Evolutionary conservation across 2,329 filamentous ascomycete genomes (phyloP).

Genomic region (Hypoxylon sp.): DNA sequence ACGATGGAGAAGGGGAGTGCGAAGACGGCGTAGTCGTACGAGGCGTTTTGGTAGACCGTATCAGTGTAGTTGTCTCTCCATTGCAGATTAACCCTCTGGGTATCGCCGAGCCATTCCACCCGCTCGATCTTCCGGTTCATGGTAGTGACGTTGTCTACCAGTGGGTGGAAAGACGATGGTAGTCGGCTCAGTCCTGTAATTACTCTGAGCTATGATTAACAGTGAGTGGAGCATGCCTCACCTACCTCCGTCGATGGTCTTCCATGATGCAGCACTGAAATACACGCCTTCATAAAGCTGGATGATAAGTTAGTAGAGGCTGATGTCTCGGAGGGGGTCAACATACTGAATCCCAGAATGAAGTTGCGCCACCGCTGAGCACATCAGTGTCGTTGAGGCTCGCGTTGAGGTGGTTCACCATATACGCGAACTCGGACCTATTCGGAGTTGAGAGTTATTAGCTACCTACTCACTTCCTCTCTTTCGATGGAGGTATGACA

Average conservation of each 20-base stretch:
- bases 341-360: slow-evolving; percentile 63
- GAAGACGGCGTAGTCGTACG: slow-evolving; percentile 77
- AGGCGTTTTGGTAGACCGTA: slow-evolving; percentile 60
- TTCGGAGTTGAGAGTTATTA: slow-evolving; percentile 5
- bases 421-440: slow-evolving; percentile 72
- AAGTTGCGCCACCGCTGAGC: slow-evolving; percentile 58
- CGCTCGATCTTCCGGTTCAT: slow-evolving; percentile 71
- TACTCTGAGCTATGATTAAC: not conserved
- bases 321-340: too few species aligned
- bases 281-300: slow-evolving; percentile 70
- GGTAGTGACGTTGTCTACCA: slow-evolving; percentile 69
- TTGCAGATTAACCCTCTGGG: slow-evolving; percentile 69
- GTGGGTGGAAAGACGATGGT: slow-evolving; percentile 73
- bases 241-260: slow-evolving; percentile 72
- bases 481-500: not conserved
- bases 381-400: slow-evolving; percentile 70
- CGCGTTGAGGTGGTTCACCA: slow-evolving; percentile 70
- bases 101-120: slow-evolving; percentile 66
- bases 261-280: slow-evolving; percentile 71
- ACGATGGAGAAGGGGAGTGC: slow-evolving; percentile 75
- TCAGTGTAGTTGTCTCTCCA: slow-evolving; percentile 65
- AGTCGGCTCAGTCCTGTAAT: slow-evolving; percentile 64
- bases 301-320: slow-evolving; percentile 17
- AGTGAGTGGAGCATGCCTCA: not conserved
- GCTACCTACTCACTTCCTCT: not conserved